Conservation (phyloP, 352 stramenopile species). For the Globisporangium iwayamae region DNA sequence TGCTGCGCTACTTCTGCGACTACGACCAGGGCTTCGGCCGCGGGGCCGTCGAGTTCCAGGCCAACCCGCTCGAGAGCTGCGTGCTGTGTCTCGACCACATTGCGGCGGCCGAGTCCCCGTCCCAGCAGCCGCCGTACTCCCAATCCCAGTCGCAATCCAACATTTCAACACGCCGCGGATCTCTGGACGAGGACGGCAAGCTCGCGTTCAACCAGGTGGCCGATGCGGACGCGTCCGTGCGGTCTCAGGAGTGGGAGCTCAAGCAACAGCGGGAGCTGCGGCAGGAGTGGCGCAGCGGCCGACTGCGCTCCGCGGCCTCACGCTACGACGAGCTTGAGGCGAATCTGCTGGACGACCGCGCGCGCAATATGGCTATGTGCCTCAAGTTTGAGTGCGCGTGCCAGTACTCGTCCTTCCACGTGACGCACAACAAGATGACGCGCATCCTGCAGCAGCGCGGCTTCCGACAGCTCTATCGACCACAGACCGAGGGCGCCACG, state of each 20-base stretch:
- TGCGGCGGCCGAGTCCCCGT: constrained; percentile 14
- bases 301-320: constrained; percentile 4
- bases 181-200: background rate
- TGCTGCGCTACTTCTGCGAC: constrained; percentile 81
- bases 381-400: constrained; percentile 66
- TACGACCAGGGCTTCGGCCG: constrained; percentile 64
- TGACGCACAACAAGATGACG: constrained; percentile 55
- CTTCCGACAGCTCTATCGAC: constrained; percentile 43
- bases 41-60: constrained; percentile 29
- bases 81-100: constrained; percentile 54
- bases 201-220: constrained; percentile 16
- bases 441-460: constrained; percentile 55
- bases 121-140: constrained; percentile 1
- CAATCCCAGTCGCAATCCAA: background rate
- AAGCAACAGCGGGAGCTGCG: constrained; percentile 22
- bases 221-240: constrained; percentile 13
- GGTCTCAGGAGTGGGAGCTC: constrained; percentile 22
- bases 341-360: constrained; percentile 69
- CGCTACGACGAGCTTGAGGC: constrained; percentile 55
- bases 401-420: constrained; percentile 55
- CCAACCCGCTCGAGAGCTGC: constrained; percentile 44
- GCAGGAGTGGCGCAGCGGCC: constrained; percentile 13
- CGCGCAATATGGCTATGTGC: constrained; percentile 67
- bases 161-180: background rate
- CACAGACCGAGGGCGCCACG: constrained; percentile 31